Conservation (phyloP, 805 yeast genomes). For the Scheffersomyces lignosus region DNA sequence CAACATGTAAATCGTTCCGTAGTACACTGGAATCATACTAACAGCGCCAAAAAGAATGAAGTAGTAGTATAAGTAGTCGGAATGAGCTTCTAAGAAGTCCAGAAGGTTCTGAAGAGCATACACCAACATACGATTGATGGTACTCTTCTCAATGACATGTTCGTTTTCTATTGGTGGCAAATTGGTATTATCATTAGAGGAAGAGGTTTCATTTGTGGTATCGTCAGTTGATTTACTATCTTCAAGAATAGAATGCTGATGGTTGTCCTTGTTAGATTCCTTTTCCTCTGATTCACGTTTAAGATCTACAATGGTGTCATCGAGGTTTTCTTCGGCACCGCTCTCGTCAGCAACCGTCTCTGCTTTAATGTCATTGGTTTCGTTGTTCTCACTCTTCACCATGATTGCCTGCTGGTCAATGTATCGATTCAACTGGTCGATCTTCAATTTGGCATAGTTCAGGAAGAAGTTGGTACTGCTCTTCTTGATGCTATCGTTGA, state of each 20-base stretch:
- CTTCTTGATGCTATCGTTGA: constrained; percentile 23
- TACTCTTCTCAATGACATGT: not conserved
- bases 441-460: constrained; percentile 14
- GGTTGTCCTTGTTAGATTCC: too few species aligned
- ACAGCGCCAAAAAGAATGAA: constrained; percentile 5
- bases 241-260: too few species aligned
- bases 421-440: constrained; percentile 14
- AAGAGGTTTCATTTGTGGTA: not conserved
- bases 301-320: not conserved
- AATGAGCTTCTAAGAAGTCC: constrained; percentile 12
- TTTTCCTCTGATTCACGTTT: too few species aligned
- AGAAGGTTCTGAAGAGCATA: constrained; percentile 4
- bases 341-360: not conserved
- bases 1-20: constrained; percentile 1
- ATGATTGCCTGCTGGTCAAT: constrained; percentile 2
- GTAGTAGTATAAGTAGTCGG: constrained; percentile 18
- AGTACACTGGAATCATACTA: constrained; percentile 2
- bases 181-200: not conserved
- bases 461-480: constrained; percentile 20
- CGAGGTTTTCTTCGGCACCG: not conserved
- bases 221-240: too few species aligned
- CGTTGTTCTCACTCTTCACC: not conserved
- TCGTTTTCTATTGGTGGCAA: not conserved
- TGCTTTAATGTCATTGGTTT: not conserved
- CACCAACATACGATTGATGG: not conserved